These are phyloP conservation scores for Rosa chinensis DNA, from an alignment of 306 rosid genomes.

Conservation along the genomic window DNA sequence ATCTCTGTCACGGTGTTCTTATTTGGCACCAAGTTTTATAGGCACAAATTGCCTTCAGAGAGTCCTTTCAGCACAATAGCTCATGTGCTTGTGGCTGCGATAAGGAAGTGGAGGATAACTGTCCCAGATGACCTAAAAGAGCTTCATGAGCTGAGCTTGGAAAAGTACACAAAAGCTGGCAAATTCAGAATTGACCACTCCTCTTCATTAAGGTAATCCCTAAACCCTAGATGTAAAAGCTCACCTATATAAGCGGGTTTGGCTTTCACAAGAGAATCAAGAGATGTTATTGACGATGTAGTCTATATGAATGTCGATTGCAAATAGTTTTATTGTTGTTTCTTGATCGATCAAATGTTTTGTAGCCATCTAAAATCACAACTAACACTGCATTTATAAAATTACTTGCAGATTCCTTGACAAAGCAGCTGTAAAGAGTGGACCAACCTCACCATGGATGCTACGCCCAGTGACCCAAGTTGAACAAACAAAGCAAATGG, in stretches of 20 bases:
- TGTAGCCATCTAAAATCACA: neutral
- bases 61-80: slow-evolving; percentile 67
- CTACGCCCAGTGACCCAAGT: slow-evolving; percentile 79
- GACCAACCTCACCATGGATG: slow-evolving; percentile 50
- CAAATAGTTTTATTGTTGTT: neutral
- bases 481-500: slow-evolving; percentile 87
- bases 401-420: slow-evolving; percentile 58
- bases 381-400: neutral
- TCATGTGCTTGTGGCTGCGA: slow-evolving; percentile 58
- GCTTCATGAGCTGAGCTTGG: slow-evolving; percentile 61
- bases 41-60: slow-evolving; percentile 70
- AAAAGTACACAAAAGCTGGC: slow-evolving; percentile 35
- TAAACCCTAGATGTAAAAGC: neutral
- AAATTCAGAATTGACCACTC: slow-evolving; percentile 51
- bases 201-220: slow-evolving; percentile 48
- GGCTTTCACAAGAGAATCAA: too few relatives aligned
- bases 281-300: neutral
- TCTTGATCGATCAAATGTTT: neutral
- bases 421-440: slow-evolving; percentile 57
- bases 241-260: neutral
- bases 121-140: slow-evolving; percentile 59
- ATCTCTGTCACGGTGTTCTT: slow-evolving; percentile 56
- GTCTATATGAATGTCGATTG: neutral
- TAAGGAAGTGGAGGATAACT: slow-evolving; percentile 46
- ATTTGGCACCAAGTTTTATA: slow-evolving; percentile 61